phyloP scores from a whole-genome alignment of 768 basidiomycete species.

The Kwoniella mangroviensis region DNA sequence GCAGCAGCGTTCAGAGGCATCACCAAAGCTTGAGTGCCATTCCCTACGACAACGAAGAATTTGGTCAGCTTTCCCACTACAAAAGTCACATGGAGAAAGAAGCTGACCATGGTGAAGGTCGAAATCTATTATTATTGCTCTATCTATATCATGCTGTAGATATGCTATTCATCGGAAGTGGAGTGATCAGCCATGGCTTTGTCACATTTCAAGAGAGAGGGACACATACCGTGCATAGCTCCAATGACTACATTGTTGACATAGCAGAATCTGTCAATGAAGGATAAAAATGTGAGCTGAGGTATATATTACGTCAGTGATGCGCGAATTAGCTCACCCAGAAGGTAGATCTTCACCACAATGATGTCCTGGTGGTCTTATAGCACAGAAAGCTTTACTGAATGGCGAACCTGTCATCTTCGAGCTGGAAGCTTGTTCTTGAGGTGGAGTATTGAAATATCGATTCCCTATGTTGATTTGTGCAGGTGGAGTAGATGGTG shows the following conservation, averaged over 20 bases:
- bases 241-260: constrained; percentile 90
- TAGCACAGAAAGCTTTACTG: constrained; percentile 72
- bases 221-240: constrained; percentile 78
- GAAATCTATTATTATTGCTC: constrained; percentile 86
- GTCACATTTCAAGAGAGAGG: not conserved
- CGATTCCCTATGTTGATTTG: not conserved
- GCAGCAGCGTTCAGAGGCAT: constrained; percentile 93
- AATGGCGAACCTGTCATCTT: not conserved
- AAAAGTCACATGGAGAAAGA: not conserved
- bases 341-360: constrained; percentile 87
- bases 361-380: constrained; percentile 92
- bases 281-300: not conserved
- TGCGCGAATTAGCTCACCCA: constrained; percentile 60
- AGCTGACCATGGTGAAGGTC: constrained; percentile 82
- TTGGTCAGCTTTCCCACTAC: not conserved
- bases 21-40: constrained; percentile 88
- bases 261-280: constrained; percentile 71
- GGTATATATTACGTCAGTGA: not conserved
- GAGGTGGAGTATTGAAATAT: not conserved
- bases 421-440: not conserved
- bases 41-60: constrained; percentile 62
- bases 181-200: too few species aligned
- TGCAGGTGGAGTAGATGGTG: constrained; percentile 33
- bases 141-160: constrained; percentile 73
- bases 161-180: constrained; percentile 65